Conservation (phyloP, 148 eudicot genomes). For the Chenopodium suecicum region DNA sequence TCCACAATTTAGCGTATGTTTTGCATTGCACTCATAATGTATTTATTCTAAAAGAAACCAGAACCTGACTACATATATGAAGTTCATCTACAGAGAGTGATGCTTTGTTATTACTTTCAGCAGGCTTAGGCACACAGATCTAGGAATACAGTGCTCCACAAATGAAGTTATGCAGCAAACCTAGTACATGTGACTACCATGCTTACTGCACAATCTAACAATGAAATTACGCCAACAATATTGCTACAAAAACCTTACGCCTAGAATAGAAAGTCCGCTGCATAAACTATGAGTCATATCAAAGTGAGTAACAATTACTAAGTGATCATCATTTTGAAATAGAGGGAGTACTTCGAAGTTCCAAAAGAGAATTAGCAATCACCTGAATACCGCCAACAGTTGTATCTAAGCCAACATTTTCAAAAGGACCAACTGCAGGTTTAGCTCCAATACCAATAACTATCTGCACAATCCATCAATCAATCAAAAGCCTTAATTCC, state of each 20-base stretch:
- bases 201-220: background rate
- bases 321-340: background rate
- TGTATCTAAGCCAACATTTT: conserved; percentile 60
- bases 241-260: background rate
- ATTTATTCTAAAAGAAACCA: background rate
- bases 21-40: background rate
- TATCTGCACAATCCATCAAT: conserved; percentile 44
- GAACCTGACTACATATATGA: background rate
- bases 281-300: background rate
- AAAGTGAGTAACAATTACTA: background rate
- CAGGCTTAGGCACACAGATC: conserved; percentile 1
- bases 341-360: background rate
- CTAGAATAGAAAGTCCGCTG: background rate
- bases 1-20: background rate
- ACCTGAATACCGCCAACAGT: conserved; percentile 94
- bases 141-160: background rate
- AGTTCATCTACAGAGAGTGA: background rate
- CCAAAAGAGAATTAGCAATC: conserved; percentile 14
- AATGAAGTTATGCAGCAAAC: background rate
- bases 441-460: conserved; percentile 94
- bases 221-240: background rate
- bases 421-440: conserved; percentile 80
- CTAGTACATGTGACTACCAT: background rate
- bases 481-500: too few species aligned
- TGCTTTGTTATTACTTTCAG: background rate